Evolutionary conservation across 2,329 filamentous ascomycete genomes (phyloP).

Genomic region (Macrophomina pseudophaseolina): DNA sequence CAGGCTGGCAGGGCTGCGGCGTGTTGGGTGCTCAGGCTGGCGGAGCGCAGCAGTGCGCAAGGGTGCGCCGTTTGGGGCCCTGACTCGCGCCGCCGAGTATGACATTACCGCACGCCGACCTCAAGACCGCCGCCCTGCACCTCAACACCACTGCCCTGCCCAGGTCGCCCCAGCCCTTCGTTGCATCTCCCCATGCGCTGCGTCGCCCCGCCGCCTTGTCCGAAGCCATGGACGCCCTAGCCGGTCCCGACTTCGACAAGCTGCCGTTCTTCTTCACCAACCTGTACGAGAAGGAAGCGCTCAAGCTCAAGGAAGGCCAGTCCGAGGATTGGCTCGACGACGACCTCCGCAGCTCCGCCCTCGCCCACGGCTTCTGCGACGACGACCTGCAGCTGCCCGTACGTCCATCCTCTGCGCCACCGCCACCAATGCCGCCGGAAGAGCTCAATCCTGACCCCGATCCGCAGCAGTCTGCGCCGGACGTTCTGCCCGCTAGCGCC

Average conservation of each 20-base stretch:
- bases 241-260: slow-evolving; percentile 20
- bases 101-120: slow-evolving; percentile 21
- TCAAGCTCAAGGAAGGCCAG: slow-evolving; percentile 28
- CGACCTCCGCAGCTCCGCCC: slow-evolving; percentile 14
- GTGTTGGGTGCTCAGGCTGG: slow-evolving; percentile 9
- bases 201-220: slow-evolving; percentile 14
- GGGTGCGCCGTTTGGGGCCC: slow-evolving; percentile 15
- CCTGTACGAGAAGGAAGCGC: slow-evolving; percentile 25
- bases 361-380: slow-evolving; percentile 17
- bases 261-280: slow-evolving; percentile 22
- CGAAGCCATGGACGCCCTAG: slow-evolving; percentile 24
- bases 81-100: slow-evolving; percentile 17
- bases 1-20: slow-evolving; percentile 9
- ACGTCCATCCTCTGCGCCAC: not conserved
- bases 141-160: slow-evolving; percentile 10
- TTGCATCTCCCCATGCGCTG: slow-evolving; percentile 21
- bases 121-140: not conserved
- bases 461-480: slow-evolving; percentile 8
- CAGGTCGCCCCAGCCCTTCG: not conserved
- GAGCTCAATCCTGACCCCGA: not conserved
- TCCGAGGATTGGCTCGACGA: slow-evolving; percentile 25
- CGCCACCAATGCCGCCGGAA: not conserved
- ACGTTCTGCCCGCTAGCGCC: not conserved
- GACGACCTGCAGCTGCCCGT: slow-evolving; percentile 20
- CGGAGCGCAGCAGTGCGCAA: slow-evolving; percentile 6